Base-by-base conservation (phyloP, 768 basidiomycete genomes). In the Lentinus tigrinus region DNA sequence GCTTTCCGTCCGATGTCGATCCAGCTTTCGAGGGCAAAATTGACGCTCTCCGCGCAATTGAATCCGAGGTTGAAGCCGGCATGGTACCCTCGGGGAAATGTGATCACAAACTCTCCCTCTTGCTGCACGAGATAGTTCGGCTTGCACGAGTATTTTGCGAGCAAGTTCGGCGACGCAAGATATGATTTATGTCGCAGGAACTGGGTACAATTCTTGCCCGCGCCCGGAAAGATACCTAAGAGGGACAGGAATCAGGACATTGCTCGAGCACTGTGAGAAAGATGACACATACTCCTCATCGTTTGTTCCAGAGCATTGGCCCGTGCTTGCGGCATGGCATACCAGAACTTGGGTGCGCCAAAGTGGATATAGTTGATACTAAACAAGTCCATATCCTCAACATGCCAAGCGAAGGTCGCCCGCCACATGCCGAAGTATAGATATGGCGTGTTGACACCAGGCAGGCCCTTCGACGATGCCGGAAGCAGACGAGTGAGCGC, bases 401-500 rank as follows among this genome's bases (percentile, higher is more conserved):
- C 97, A 66, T 99, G 97, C 96, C 97, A 99, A 0, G 95, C 93
- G 73, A 98, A 98, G 0, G 94, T 94, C 23, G 96, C 96, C 50
- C 95, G 81, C 97, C 97, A 99, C 95, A 98, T 98, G 62, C 97
- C 97, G 70, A 95, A 98, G 73, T 98, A 98, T 2, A 98, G 82
- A 70, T 98, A 98, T 0, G 96, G 96, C 3, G 94, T 89, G 68
- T 98, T 98, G 47, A 99, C 97, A 9, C 97, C 97, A 0, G 96
- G 95, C 26, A 99, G 77, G 39, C 87, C 83, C 52, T 87, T 82
- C 38, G 78, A 75, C 7, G 85, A 79, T 13, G 82, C 69, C 0
- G 90, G 91, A 0, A 93, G 75, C 26, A 97, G 77, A 3, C 94
- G 86, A 10, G 88, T 86, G 23, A 99, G 82, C 2, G 93, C 81